These are phyloP conservation scores for Exserohilum turcica DNA, from an alignment of 2,329 filamentous ascomycete genomes.

Conservation along the genomic window DNA sequence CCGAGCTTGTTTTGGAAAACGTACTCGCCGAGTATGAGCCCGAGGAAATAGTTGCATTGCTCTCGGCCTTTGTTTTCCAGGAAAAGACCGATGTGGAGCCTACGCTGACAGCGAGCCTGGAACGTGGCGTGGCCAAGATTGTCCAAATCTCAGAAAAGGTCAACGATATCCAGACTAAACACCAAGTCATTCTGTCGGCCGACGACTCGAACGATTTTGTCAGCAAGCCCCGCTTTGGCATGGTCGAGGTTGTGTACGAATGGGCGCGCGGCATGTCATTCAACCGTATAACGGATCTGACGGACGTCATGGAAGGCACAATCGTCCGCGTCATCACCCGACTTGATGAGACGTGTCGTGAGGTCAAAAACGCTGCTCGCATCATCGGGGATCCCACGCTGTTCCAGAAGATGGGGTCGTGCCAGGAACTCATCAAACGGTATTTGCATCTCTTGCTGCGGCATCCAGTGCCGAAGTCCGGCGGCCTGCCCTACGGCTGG, in stretches of 20 bases:
- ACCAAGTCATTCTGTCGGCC: constrained; percentile 88
- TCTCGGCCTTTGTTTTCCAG: constrained; percentile 96
- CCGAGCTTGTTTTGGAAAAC: constrained; percentile 94
- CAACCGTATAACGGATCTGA: constrained; percentile 94
- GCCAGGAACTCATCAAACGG: constrained; percentile 96
- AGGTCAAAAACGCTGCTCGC: constrained; percentile 95
- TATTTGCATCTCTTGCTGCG: constrained; percentile 62
- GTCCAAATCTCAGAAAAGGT: constrained; percentile 90
- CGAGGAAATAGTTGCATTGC: constrained; percentile 91
- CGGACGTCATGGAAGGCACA: constrained; percentile 94
- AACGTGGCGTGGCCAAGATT: constrained; percentile 82
- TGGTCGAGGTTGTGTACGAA: constrained; percentile 98
- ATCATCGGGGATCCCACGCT: constrained; percentile 93
- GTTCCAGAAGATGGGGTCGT: constrained; percentile 95
- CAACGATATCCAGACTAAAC: constrained; percentile 83
- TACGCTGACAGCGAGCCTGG: constrained; percentile 78
- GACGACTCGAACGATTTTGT: constrained; percentile 95
- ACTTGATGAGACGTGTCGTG: constrained; percentile 92
- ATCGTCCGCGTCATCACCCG: constrained; percentile 95
- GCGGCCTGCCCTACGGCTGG: background rate
- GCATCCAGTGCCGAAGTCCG: constrained; percentile 1
- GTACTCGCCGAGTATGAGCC: constrained; percentile 94
- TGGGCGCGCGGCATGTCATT: constrained; percentile 98
- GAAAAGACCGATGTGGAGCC: constrained; percentile 89
- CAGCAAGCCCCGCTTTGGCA: constrained; percentile 82